Evolutionary conservation across 345 rosid species (phyloP).

Genomic region (Geranium rotundifolium): DNA sequence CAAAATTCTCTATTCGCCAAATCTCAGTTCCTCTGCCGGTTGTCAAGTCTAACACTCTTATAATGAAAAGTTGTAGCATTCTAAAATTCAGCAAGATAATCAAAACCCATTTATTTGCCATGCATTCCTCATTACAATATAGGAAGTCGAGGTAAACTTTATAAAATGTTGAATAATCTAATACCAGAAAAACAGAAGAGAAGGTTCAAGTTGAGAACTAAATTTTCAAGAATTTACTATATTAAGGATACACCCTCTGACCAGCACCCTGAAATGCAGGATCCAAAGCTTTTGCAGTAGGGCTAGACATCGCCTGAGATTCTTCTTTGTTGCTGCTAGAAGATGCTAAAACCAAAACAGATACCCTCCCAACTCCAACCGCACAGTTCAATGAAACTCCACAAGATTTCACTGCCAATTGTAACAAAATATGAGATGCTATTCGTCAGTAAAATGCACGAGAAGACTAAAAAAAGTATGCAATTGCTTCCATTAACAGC

Average conservation of each 20-base stretch:
- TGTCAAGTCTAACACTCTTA: constrained; percentile 46
- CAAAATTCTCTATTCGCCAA: constrained; percentile 96
- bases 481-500: background rate
- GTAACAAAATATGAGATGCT: background rate
- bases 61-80: constrained; percentile 13
- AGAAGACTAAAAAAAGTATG: background rate
- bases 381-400: constrained; percentile 7
- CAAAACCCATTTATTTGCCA: background rate
- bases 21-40: constrained; percentile 77
- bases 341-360: background rate
- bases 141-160: background rate
- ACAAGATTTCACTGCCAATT: constrained; percentile 3
- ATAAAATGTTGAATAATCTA: background rate
- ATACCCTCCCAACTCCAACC: constrained; percentile 1
- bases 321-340: constrained; percentile 9
- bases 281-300: constrained; percentile 58
- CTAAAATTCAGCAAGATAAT: background rate
- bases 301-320: constrained; percentile 54
- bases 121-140: background rate
- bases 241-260: constrained; percentile 77
- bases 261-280: constrained; percentile 98
- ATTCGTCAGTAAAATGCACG: background rate
- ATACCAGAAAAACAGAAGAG: background rate
- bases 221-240: constrained; percentile 3
- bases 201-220: background rate